Base-by-base conservation (phyloP, 306 rosid genomes). In the Dalbergia cultrata region DNA sequence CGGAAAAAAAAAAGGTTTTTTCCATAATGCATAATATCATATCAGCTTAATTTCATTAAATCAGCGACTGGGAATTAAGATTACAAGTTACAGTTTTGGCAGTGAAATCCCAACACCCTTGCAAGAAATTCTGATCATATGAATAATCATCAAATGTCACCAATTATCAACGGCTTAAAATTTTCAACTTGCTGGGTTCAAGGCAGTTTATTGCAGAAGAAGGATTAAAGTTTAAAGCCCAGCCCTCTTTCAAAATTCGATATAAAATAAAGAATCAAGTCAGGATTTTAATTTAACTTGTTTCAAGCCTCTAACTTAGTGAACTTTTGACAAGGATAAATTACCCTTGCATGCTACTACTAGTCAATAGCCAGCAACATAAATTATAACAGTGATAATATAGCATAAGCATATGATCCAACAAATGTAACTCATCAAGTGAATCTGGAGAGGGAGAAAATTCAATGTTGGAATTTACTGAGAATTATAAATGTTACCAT, bases 401-500 rank as follows among this genome's bases (percentile, higher is more conserved):
- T 33, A 62, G 57, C 72, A 59, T 61, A 17, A 26, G 31, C 31
- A 26, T 26, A 26, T 26, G 31, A 26, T 26, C 2, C 33, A 79
- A 59, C 56, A 73, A 49, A 76, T 72, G 76, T 58, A 76, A 73
- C 67, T 49, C 31, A 62, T 58, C 72, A 56, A 70, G 74, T 41
- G 67, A 77, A 69, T 47, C 17, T 41, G 13, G 54, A 67, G 33
- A 74, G 49, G 47, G n/a, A 60, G 21, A 84, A 50, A 78, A 56
- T 33, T 58, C 35, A 71, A 9, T 61, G 16, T 41, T 13, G 41
- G 18, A 70, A 0, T 65, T 52, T 39, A 63, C 47, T 58, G 70
- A 54, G 76, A 58, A 83, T n/a, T 65, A 35, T 18, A 37, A 13
- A 39, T 10, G 53, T 74, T 89, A 93, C 99, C 99, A 96, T 96